Evolutionary conservation across 176 grass and related monocot genomes (phyloP), one percentile per base, ranked within the genome.

Genomic region (sorghum (Sorghum bicolor)): DNA sequence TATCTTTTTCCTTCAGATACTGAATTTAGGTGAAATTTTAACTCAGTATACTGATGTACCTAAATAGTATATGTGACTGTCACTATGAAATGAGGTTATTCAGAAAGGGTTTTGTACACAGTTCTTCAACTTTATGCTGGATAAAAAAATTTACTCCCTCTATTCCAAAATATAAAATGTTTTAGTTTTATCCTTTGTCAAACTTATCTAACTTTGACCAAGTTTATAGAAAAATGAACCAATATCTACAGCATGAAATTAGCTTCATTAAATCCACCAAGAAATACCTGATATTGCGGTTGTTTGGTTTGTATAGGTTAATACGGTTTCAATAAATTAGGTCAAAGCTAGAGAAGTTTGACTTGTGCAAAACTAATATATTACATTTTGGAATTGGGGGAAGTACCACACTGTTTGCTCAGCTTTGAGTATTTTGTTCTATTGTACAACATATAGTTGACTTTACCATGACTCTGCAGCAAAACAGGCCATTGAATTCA

Each of bases 401-500:
- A 22, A 58, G 22, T 5, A 53, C 6, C 13, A 19, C 32, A 52
- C 39, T 33, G n/a, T 85, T 40, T 70, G 38, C 19, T 57, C 70
- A 75, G 12, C 45, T 70, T 39, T n/a, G 15, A 68, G 66, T 14
- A 69, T 75, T 84, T 62, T 24, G 55, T 58, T 58, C 74, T n/a
- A n/a, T 67, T 78, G 29, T 78, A 57, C 33, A 53, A 26, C 50
- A n/a, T 76, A 55, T 28, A 65, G 43, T 78, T 72, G 11, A 78
- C 22, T 76, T 83, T 79, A 34, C 45, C 75, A 78, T 66, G 43
- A 58, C 70, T 91, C 43, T 74, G 57, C 93, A 94, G 96, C 91
- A 98, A 98, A 98, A 98, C 80, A 95, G 89, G 77, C 96, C 96
- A 22, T 80, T 98, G 84, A 98, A 98, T 84, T 92, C 94, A 79